Percentiles rank a stretch among this genome's conserved stretches.
These are phyloP conservation scores for Rhodotorula graminis DNA, from an alignment of 768 basidiomycete species.

Conservation along the genomic window DNA sequence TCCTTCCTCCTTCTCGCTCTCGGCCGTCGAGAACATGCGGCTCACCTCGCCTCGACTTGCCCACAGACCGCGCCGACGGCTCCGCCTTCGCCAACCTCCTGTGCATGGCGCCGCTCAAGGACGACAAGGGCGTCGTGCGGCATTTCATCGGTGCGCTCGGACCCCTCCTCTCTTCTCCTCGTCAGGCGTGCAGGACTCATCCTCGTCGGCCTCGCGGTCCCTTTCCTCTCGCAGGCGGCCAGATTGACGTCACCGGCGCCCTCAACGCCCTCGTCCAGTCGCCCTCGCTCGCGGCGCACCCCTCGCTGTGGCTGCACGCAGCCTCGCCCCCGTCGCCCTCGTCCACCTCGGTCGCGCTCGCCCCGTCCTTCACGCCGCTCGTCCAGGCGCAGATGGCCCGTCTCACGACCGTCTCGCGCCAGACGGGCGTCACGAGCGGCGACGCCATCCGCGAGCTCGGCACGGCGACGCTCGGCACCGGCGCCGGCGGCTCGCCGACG, in stretches of 20 bases:
- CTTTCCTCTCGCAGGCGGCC: conserved; percentile 2
- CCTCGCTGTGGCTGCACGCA: neutral
- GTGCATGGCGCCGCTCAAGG: conserved; percentile 11
- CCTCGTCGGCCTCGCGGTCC: neutral
- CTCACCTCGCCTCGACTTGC: too few species aligned
- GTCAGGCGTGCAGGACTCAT: neutral
- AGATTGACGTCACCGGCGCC: conserved; percentile 10
- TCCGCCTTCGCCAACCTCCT: conserved; percentile 18
- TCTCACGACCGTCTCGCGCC: neutral
- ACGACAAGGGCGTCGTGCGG: conserved; percentile 2
- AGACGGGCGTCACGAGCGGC: neutral
- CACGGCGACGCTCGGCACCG: too few species aligned
- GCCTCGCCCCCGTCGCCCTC: too few species aligned
- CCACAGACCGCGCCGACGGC: conserved; percentile 13
- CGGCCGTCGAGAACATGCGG: too few species aligned
- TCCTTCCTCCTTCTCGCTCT: neutral
- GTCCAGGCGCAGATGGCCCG: conserved; percentile 6
- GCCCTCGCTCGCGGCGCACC: neutral
- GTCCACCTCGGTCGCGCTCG: too few species aligned
- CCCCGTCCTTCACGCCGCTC: neutral
- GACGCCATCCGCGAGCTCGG: neutral
- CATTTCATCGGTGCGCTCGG: conserved; percentile 10
- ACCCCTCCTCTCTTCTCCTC: too few species aligned
- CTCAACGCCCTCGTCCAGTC: neutral
- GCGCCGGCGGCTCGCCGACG: too few species aligned